Evolutionary conservation across 805 yeast species (phyloP), one percentile per base, ranked within the genome.

Genomic region (Metschnikowia lachancei): DNA sequence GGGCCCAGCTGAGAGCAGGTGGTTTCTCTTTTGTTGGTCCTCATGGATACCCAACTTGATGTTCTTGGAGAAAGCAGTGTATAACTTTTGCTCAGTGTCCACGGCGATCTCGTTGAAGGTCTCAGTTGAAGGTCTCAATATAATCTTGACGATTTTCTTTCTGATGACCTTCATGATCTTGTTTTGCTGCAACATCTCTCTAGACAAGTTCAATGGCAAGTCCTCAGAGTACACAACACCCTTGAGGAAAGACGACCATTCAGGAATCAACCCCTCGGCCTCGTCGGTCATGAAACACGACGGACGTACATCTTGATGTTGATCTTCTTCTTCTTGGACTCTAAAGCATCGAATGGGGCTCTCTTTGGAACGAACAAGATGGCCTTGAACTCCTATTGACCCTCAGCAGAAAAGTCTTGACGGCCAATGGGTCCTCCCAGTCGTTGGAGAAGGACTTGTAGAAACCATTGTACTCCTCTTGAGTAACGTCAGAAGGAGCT

Each of bases 341-440:
- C 99, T 69, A 94, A 94, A 69, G 95, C 79, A 70, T 94, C 99
- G 67, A 94, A 88, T 75, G 99, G 99, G 64, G 99, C 97, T 80
- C 99, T 90, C 81, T 87, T 88, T 75, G 99, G 99, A 76, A 94
- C 82, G 67, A 89, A 94, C 64, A 94, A 79, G 67, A 94, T 94
- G 56, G 99, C 98, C 79, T 85, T 91, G 84, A 94, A 94, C 80
- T 94, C 99, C 65, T 94, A 83, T 81, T 94, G 99, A 81, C 99
- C 99, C 80, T 94, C 99, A 66, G 94, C 99, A 43, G 97, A 88
- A 82, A 94, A 94, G 78, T 94, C 83, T 94, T 94, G 60, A 94
- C 98, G 59, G 97, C 97, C 70, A 94, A 83, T 76, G 97, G 99
- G 71, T 94, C 99, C 80, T 94, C 99, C 99, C 99, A 94, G 76